phyloP scores from a whole-genome alignment of 768 basidiomycete genomes.

The Calocera cornea region DNA sequence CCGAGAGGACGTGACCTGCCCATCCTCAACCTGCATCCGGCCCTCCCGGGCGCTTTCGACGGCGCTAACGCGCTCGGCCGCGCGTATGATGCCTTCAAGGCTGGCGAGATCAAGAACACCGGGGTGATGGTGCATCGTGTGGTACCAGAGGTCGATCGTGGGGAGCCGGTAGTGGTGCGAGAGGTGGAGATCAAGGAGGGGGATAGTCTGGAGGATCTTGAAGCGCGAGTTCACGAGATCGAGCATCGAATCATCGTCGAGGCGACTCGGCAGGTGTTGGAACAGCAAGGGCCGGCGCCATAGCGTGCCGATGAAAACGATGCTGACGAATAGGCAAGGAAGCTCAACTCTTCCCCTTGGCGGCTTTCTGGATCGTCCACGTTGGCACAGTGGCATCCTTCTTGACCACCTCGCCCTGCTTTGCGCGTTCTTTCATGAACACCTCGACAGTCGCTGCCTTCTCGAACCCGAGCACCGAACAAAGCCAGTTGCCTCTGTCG shows the following conservation, averaged over 20 bases:
- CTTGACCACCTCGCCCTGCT: not conserved
- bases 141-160: constrained; percentile 83
- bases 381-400: not conserved
- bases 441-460: not conserved
- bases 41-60: constrained; percentile 90
- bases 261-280: constrained; percentile 58
- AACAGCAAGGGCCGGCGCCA: constrained; percentile 15
- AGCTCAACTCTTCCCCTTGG: not conserved
- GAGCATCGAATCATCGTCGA: constrained; percentile 91
- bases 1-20: constrained; percentile 35
- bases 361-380: not conserved
- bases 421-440: not conserved
- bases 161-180: constrained; percentile 70
- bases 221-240: constrained; percentile 58
- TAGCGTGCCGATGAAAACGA: not conserved
- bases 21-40: constrained; percentile 94
- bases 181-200: constrained; percentile 61
- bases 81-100: constrained; percentile 77
- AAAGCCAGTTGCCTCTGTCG: not conserved
- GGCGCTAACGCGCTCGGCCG: constrained; percentile 84
- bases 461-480: not conserved
- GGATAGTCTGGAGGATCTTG: constrained; percentile 59
- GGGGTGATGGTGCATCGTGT: constrained; percentile 94
- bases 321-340: not conserved
- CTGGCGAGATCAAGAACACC: constrained; percentile 59